Evolutionary conservation across 1,139 yeast species (phyloP), one percentile per base, ranked within the genome.

Genomic region (Kodamaea arcana): DNA sequence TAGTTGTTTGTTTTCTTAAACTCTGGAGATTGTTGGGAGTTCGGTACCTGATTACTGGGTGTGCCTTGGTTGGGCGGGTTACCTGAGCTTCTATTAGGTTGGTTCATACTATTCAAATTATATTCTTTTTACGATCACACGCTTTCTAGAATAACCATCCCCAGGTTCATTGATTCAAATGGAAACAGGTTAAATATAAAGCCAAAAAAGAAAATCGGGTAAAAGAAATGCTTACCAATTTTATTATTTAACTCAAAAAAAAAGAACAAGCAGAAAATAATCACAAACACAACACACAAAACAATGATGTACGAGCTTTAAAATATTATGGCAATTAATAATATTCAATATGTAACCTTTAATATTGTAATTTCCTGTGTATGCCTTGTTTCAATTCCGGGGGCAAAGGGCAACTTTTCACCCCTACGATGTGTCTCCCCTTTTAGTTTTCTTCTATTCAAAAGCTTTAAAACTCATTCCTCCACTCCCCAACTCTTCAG

Each of bases 1-100:
- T 33, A 31, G 28, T 30, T 23, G 27, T 16, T 27, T 15, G 22
- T 27, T 22, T 17, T 24, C 23, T 15, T 33, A 16, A 25, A 29
- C 15, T 11, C 23, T 28, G 12, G 31, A n/a, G 12, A 13, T 13
- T 30, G 33, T 20, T 14, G 33, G 9, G 6, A 7, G 9, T 18
- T 18, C 9, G 22, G 22, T 18, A 18, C 9, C 9, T 18, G 22
- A 9, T 18, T 18, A 18, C 9, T 18, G 6, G 22, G 22, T 9
- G 9, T 7, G n/a, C n/a, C n/a, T 18, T 18, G 22, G 9, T 18
- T 18, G 6, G 22, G 22, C 6, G 6, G 6, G 9, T 18, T 18
- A 18, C 22, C 22, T 9, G 22, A 18, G 9, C 9, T 18, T 18
- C 22, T 18, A 18, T 18, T 18, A 18, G 22, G 22, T 18, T 18